Evolutionary conservation across 1,284 basidiomycete species (phyloP).

Genomic region (Rhodotorula mucilaginosa): DNA sequence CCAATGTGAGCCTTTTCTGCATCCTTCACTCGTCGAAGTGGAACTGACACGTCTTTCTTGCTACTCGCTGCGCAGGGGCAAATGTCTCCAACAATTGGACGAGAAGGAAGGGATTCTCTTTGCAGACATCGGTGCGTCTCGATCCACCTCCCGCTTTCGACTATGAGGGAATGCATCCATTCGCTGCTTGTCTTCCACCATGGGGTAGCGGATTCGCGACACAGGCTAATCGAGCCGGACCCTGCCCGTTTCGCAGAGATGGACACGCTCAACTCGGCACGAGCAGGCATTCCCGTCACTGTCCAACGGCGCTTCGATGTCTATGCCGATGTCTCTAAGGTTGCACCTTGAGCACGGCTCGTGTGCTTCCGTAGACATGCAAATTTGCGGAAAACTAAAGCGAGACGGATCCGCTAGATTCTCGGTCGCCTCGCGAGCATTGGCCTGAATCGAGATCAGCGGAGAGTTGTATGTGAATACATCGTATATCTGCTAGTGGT

Average conservation of each 20-base stretch:
- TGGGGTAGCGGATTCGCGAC: neutral
- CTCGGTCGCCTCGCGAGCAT: too few species aligned
- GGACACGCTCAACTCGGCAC: conserved; percentile 63
- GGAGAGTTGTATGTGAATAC: too few species aligned
- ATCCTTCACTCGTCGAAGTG: neutral
- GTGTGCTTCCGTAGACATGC: too few species aligned
- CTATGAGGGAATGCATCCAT: neutral
- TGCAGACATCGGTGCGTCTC: conserved; percentile 69
- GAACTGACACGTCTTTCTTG: neutral
- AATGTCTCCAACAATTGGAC: conserved; percentile 71
- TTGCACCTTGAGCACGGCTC: neutral
- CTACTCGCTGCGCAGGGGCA: conserved; percentile 59
- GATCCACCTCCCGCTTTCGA: too few species aligned
- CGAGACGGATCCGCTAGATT: too few species aligned
- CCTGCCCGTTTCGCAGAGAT: conserved; percentile 59
- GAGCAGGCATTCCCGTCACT: conserved; percentile 67
- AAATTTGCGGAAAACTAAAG: too few species aligned
- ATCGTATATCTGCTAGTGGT: neutral
- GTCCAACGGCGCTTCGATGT: conserved; percentile 87
- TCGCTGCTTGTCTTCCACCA: too few species aligned
- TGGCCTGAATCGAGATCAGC: too few species aligned
- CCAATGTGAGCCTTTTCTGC: conserved; percentile 66
- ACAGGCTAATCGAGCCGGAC: neutral
- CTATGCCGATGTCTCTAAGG: conserved; percentile 65
- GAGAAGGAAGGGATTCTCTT: conserved; percentile 79